Conservation (phyloP, 208 protist genomes). For the Leishmania tropica region DNA sequence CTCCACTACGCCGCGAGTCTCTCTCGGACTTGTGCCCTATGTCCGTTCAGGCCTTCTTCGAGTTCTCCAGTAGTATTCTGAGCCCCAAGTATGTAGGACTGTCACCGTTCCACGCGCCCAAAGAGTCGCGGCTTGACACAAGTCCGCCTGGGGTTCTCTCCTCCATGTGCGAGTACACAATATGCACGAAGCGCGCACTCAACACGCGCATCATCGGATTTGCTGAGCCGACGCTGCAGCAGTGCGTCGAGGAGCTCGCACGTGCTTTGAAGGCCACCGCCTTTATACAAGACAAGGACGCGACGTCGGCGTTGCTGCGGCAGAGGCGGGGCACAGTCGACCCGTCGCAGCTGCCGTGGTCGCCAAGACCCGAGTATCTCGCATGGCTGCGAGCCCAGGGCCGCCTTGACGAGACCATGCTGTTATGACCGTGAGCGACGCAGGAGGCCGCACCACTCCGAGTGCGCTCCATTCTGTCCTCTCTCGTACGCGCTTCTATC, state of each 20-base stretch:
- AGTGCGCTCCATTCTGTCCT: too few relatives aligned
- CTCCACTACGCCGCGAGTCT: not conserved
- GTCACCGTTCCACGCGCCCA: conserved; percentile 56
- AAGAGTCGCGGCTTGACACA: conserved; percentile 38
- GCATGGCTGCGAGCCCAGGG: conserved; percentile 64
- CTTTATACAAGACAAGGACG: conserved; percentile 38
- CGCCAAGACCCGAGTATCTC: conserved; percentile 67
- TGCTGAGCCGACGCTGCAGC: conserved; percentile 75
- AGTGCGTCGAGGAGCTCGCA: conserved; percentile 76
- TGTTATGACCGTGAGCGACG: not conserved
- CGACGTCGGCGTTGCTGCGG: conserved; percentile 36
- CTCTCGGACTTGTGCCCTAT: conserved; percentile 12
- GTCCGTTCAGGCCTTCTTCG: conserved; percentile 65
- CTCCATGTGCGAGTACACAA: conserved; percentile 66
- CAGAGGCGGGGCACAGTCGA: conserved; percentile 62
- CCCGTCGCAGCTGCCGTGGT: conserved; percentile 63
- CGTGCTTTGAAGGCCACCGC: conserved; percentile 52
- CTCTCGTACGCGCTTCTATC: not conserved
- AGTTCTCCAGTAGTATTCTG: conserved; percentile 72
- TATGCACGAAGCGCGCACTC: conserved; percentile 79
- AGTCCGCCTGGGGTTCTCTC: conserved; percentile 33
- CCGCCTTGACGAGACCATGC: conserved; percentile 30
- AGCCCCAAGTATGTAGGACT: conserved; percentile 73
- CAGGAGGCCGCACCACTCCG: not conserved
- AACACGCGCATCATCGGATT: conserved; percentile 91